Conservation (phyloP, 2,329 filamentous ascomycete genomes). For the Didymella lethalis region DNA sequence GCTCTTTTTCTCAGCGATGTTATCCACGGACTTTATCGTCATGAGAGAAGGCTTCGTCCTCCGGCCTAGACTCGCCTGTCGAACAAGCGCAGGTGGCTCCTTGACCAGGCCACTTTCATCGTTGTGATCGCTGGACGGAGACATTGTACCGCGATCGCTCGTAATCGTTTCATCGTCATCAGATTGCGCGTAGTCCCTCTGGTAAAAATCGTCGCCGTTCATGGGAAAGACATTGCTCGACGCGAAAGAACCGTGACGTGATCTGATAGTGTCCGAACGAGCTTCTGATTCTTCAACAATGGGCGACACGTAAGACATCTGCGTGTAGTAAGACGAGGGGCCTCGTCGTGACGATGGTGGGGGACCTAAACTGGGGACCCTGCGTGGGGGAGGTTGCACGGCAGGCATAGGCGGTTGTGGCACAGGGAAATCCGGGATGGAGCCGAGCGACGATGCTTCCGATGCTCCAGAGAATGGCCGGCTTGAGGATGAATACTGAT, state of each 20-base stretch:
- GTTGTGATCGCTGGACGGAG: constrained; percentile 45
- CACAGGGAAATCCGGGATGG: constrained; percentile 54
- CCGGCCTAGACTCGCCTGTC: constrained; percentile 59
- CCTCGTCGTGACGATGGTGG: constrained; percentile 59
- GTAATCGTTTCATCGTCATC: constrained; percentile 51
- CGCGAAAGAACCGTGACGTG: constrained; percentile 55
- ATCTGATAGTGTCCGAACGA: constrained; percentile 53
- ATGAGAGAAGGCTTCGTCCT: constrained; percentile 58
- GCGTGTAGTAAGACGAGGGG: constrained; percentile 59
- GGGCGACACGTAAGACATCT: constrained; percentile 57
- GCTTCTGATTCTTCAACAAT: constrained; percentile 59
- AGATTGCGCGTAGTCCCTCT: constrained; percentile 44
- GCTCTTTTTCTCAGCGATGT: constrained; percentile 35
- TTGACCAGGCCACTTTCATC: constrained; percentile 51
- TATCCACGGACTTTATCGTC: constrained; percentile 56
- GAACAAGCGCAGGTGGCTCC: constrained; percentile 40
- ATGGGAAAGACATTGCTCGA: constrained; percentile 60
- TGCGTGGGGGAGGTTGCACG: constrained; percentile 48
- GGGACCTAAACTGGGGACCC: constrained; percentile 55
- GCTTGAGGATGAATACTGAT: constrained; percentile 45
- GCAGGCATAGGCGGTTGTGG: constrained; percentile 45
- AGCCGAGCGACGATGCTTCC: constrained; percentile 50
- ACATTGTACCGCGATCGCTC: constrained; percentile 42
- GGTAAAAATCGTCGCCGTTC: constrained; percentile 52
- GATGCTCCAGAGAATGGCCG: constrained; percentile 51